Conservation (phyloP, 202 grass and related monocot genomes). For the Miscanthus sacchariflorus region DNA sequence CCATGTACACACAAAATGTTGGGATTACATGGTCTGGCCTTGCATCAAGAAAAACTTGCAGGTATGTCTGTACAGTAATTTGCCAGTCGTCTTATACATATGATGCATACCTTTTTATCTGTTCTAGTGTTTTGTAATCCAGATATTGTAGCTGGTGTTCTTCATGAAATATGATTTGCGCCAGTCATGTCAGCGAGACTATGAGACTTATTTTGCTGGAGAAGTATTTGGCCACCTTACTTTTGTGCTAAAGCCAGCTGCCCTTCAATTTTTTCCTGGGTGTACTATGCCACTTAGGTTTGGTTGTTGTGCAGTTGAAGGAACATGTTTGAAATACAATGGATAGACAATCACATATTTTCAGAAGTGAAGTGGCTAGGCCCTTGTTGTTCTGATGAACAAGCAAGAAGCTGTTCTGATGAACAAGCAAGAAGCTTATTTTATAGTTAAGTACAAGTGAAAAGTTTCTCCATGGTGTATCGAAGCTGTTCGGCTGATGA, state of each 20-base stretch:
- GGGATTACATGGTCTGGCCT: neutral
- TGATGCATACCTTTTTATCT: neutral
- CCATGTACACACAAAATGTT: neutral
- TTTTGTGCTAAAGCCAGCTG: neutral
- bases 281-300: slow-evolving; percentile 12
- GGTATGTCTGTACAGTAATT: neutral
- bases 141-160: neutral
- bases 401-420: neutral
- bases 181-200: neutral
- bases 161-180: neutral
- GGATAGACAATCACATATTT: neutral
- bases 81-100: neutral
- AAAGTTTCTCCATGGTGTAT: neutral
- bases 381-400: neutral
- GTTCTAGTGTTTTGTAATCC: neutral
- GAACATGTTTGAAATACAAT: neutral
- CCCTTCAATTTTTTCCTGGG: neutral
- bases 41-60: slow-evolving; percentile 8
- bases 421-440: neutral
- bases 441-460: slow-evolving; percentile 3
- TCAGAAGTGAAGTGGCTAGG: neutral
- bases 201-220: neutral
- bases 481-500: too few species aligned
- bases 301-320: neutral
- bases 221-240: neutral